A percentile compares a stretch with the other conserved stretches of the same genome.
Evolutionary conservation across 2,329 filamentous ascomycete genomes (phyloP).

Genomic region (Daldinia sp.): DNA sequence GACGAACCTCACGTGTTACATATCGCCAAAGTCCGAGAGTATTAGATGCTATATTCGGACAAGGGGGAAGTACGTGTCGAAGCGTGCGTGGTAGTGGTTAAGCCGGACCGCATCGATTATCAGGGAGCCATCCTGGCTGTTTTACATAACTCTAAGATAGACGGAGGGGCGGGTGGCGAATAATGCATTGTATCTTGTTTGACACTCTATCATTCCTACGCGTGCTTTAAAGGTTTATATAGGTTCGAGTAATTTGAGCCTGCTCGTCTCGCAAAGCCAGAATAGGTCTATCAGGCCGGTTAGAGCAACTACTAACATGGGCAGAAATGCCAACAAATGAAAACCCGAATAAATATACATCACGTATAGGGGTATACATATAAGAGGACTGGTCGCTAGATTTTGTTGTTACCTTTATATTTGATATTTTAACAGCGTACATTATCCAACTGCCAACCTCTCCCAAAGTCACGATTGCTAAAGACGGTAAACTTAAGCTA

Average conservation of each 20-base stretch:
- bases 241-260: neutral
- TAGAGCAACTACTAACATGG: too few species aligned
- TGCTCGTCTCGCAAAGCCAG: neutral
- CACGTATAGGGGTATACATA: too few species aligned
- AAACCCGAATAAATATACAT: too few species aligned
- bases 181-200: conserved; percentile 34
- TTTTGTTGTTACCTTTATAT: too few species aligned
- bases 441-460: too few species aligned
- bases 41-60: conserved; percentile 5
- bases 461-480: too few species aligned
- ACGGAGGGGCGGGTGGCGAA: conserved; percentile 28
- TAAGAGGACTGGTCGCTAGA: too few species aligned
- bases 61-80: conserved; percentile 8
- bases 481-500: too few species aligned
- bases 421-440: too few species aligned
- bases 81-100: conserved; percentile 6
- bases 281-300: too few species aligned
- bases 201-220: conserved; percentile 1
- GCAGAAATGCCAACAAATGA: too few species aligned
- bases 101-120: conserved; percentile 11
- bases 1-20: neutral
- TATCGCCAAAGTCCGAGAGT: neutral
- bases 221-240: neutral
- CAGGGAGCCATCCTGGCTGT: conserved; percentile 22
- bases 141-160: conserved; percentile 34